Evolutionary conservation across 495 filamentous ascomycete species (phyloP), one percentile per base, ranked within the genome.

Genomic region (Aspergillus conjunctus): DNA sequence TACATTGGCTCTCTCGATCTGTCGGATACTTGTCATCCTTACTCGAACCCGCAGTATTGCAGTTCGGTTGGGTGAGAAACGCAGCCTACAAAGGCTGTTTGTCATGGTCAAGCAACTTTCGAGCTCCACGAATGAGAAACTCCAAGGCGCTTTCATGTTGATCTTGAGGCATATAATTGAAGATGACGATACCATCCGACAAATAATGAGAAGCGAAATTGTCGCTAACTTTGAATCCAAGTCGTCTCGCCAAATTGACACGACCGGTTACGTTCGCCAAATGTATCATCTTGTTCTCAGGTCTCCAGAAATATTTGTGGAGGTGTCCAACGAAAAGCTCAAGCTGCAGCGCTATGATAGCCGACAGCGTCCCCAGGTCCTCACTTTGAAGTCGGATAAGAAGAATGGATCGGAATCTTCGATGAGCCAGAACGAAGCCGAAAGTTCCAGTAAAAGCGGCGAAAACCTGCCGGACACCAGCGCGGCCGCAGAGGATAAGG

Each of bases 191-290:
- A 93, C 88, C 0, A 81, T 97, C 39, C 91, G 90, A 52, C 90
- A 96, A 66, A 87, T 97, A 67, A 97, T 99, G 91, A 82, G 88
- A 55, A 88, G 88, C 39, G 94, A 98, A 66, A 97, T 99, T 66
- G 84, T 87, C 56, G 72, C 86, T 18, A 87, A 82, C 68, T 88
- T 96, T 58, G 81, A 89, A 57, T 74, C 77, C 9, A 86, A 91
- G 46, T 82, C 83, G 8, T 74, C 80, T 51, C 81, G 88, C 10
- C 73, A 80, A 26, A 82, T 87, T 14, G 93, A 97, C 64, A 85
- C 87, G 7, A 79, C 84, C 15, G 78, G 75, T 17, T 98, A 90
- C 70, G 82, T 92, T 30, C 86, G 91, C 41, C 84, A 87, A 48
- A 83, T 93, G 70, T 89, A 91, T 55, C 89, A 96, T 63, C 82